A percentile compares a stretch with the other conserved stretches of the same genome.
These are phyloP conservation scores for Pistacia integerrima DNA, from an alignment of 345 rosid species.

Conservation along the genomic window DNA sequence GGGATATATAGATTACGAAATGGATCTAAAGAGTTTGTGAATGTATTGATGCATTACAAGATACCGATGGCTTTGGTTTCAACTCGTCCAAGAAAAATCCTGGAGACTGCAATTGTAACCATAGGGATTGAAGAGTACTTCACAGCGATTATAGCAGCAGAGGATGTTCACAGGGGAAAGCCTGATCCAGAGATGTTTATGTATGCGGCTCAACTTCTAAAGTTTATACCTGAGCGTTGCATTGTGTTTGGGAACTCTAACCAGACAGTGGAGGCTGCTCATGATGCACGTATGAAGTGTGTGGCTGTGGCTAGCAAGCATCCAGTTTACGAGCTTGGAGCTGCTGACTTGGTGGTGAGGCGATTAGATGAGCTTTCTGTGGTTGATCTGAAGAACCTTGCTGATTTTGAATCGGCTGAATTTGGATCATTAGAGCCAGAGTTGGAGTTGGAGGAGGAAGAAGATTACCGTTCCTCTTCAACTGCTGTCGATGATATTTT, in stretches of 20 bases:
- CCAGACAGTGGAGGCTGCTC: conserved; percentile 92
- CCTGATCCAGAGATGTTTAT: conserved; percentile 96
- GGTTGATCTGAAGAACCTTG: conserved; percentile 91
- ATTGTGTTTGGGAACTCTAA: conserved; percentile 95
- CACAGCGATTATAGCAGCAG: conserved; percentile 77
- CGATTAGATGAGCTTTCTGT: conserved; percentile 77
- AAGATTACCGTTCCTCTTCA: conserved; percentile 37
- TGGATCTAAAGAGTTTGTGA: conserved; percentile 90
- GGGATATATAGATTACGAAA: conserved; percentile 70
- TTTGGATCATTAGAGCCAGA: conserved; percentile 62
- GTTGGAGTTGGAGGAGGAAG: conserved; percentile 70
- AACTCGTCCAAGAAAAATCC: conserved; percentile 69
- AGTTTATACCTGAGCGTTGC: conserved; percentile 91
- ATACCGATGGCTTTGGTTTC: conserved; percentile 98
- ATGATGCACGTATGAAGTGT: conserved; percentile 91
- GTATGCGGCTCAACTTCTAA: conserved; percentile 84
- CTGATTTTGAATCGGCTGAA: conserved; percentile 70
- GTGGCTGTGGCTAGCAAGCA: conserved; percentile 96
- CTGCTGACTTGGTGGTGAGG: conserved; percentile 92
- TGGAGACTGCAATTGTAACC: conserved; percentile 72
- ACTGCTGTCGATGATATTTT: conserved; percentile 67
- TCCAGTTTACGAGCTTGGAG: conserved; percentile 86
- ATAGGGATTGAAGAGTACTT: conserved; percentile 69
- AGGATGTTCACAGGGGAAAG: conserved; percentile 88
- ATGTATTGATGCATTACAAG: conserved; percentile 74